phyloP scores from a whole-genome alignment of 805 yeast genomes.

The Jamesozyma spencerorum region DNA sequence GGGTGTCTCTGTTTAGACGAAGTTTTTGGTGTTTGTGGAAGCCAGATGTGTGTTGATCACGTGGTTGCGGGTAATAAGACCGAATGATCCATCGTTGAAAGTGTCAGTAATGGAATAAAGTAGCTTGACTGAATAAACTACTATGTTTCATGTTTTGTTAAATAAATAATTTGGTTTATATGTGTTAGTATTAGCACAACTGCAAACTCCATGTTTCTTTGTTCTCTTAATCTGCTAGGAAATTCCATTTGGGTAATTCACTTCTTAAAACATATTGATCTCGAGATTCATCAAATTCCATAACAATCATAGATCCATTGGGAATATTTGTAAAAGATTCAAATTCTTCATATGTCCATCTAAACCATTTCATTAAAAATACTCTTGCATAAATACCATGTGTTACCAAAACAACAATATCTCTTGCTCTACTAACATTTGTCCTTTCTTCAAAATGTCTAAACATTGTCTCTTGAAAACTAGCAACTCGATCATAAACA shows the following conservation, averaged over 20 bases:
- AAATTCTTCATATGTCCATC: conserved; percentile 87
- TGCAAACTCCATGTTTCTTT: too few species aligned
- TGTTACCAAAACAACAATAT: conserved; percentile 72
- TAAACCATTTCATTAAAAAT: conserved; percentile 86
- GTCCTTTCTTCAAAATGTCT: conserved; percentile 59
- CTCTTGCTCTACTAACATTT: conserved; percentile 52
- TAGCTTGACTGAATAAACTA: too few species aligned
- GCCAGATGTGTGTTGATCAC: too few species aligned
- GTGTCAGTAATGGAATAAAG: too few species aligned
- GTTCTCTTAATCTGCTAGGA: conserved; percentile 2
- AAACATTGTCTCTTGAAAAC: conserved; percentile 79
- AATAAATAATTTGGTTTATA: too few species aligned
- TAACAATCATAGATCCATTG: conserved; percentile 72
- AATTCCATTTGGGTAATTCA: conserved; percentile 54
- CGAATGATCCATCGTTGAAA: too few species aligned
- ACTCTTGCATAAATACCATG: conserved; percentile 95
- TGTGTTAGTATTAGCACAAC: too few species aligned
- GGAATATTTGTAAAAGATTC: conserved; percentile 76
- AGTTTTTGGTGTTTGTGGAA: too few species aligned
- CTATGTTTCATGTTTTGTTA: too few species aligned
- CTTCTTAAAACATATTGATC: conserved; percentile 52
- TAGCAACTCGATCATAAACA: conserved; percentile 83
- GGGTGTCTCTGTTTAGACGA: too few species aligned
- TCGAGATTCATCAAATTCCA: conserved; percentile 49
- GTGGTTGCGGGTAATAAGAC: too few species aligned